A percentile compares a stretch with the other conserved stretches of the same genome.
Evolutionary conservation across 345 rosid genomes (phyloP).

Genomic region (Salix brachista): DNA sequence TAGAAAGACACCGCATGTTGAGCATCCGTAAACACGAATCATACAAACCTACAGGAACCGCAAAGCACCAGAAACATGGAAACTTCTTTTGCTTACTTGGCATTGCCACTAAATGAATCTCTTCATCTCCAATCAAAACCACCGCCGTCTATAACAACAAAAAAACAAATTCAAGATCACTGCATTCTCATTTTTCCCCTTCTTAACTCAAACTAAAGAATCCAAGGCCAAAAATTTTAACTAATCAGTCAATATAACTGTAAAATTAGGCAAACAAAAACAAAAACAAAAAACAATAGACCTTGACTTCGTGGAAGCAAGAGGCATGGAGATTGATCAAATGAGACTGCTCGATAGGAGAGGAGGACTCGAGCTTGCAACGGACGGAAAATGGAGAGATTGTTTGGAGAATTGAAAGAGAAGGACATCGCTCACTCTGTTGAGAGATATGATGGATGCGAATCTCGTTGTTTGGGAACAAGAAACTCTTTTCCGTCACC

Average conservation of each 20-base stretch:
- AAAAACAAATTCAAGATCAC: neutral
- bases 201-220: neutral
- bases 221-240: neutral
- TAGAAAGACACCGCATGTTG: constrained; percentile 75
- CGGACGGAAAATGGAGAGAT: constrained; percentile 75
- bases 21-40: constrained; percentile 76
- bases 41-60: constrained; percentile 64
- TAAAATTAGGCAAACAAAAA: neutral
- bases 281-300: constrained; percentile 9
- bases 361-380: constrained; percentile 84
- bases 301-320: constrained; percentile 89
- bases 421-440: constrained; percentile 80
- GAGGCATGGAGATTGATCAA: constrained; percentile 83
- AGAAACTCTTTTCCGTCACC: constrained; percentile 47
- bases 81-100: constrained; percentile 96
- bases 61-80: constrained; percentile 97
- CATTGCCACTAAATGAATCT: constrained; percentile 97
- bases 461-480: constrained; percentile 86
- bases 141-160: constrained; percentile 64
- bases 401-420: constrained; percentile 83
- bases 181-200: neutral
- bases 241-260: neutral
- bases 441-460: constrained; percentile 78
- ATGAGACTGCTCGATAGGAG: constrained; percentile 50
- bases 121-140: constrained; percentile 73